A percentile compares a stretch with the other conserved stretches of the same genome.
phyloP scores from a whole-genome alignment of 2,329 filamentous ascomycete species.

The Beauveria rudraprayagi region DNA sequence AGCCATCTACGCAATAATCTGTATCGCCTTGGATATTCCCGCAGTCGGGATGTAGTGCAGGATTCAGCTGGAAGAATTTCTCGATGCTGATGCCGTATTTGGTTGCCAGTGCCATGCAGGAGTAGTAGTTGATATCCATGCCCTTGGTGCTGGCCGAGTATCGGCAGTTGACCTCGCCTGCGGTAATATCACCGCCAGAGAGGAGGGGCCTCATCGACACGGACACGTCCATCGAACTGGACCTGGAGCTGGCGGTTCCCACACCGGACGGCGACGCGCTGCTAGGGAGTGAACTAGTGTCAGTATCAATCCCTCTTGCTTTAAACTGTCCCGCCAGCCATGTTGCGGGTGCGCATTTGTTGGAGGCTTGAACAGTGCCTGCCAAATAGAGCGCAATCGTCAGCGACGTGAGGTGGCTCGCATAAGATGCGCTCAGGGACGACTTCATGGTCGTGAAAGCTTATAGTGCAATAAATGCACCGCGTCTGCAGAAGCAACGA shows the following conservation, averaged over 20 bases:
- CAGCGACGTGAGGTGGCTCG: background rate
- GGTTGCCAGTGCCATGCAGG: conserved; percentile 17
- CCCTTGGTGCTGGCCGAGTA: conserved; percentile 9
- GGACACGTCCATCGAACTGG: no score
- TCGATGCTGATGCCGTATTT: conserved; percentile 18
- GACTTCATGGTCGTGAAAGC: background rate
- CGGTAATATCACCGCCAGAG: background rate
- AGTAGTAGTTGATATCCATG: conserved; percentile 18
- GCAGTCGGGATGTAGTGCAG: conserved; percentile 19
- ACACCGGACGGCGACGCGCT: background rate
- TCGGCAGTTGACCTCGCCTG: conserved; percentile 17
- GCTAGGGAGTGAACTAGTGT: background rate
- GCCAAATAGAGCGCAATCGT: background rate
- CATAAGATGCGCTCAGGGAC: background rate
- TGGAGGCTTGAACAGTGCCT: background rate
- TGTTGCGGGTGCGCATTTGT: conserved; percentile 10
- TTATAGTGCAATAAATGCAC: no score
- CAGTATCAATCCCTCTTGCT: background rate
- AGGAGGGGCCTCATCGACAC: background rate
- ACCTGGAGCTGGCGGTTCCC: background rate
- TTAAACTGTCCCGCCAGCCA: conserved; percentile 1
- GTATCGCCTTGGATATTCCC: conserved; percentile 19
- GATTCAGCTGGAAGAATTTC: conserved; percentile 21
- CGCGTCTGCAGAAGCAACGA: no score
- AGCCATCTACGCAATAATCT: conserved; percentile 23